phyloP scores from a whole-genome alignment of 1,284 basidiomycete species.

The Ustilago xerochloae region DNA sequence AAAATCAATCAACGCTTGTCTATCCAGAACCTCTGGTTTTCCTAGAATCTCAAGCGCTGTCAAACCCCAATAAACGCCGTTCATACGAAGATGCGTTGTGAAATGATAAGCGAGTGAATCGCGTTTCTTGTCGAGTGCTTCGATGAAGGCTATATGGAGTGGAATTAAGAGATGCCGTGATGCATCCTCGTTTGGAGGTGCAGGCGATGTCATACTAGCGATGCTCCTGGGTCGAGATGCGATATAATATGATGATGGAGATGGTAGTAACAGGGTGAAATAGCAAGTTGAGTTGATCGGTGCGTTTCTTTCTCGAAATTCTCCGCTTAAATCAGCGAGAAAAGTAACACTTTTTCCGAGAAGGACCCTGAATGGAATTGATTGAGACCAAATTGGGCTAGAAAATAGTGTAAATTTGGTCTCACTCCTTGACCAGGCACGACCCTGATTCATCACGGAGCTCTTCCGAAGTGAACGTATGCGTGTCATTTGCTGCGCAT shows the following conservation, averaged over 20 bases:
- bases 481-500: not conserved
- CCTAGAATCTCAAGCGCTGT: constrained; percentile 86
- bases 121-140: constrained; percentile 51
- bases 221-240: not conserved
- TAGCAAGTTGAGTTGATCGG: constrained; percentile 16
- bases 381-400: constrained; percentile 10
- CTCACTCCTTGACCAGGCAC: constrained; percentile 17
- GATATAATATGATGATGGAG: not conserved
- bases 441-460: constrained; percentile 8
- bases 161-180: constrained; percentile 33
- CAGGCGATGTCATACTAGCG: not conserved
- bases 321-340: not conserved
- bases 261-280: not conserved
- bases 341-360: constrained; percentile 28
- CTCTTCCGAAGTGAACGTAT: too few relatives aligned
- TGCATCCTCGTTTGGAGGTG: not conserved
- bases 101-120: constrained; percentile 79
- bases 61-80: constrained; percentile 96
- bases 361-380: constrained; percentile 29
- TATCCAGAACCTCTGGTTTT: constrained; percentile 79
- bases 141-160: constrained; percentile 41
- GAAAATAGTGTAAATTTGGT: not conserved
- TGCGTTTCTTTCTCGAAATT: too few relatives aligned
- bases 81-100: constrained; percentile 91
- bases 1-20: constrained; percentile 86